Evolutionary conservation across 768 basidiomycete species (phyloP).

Genomic region (Vararia minispora): DNA sequence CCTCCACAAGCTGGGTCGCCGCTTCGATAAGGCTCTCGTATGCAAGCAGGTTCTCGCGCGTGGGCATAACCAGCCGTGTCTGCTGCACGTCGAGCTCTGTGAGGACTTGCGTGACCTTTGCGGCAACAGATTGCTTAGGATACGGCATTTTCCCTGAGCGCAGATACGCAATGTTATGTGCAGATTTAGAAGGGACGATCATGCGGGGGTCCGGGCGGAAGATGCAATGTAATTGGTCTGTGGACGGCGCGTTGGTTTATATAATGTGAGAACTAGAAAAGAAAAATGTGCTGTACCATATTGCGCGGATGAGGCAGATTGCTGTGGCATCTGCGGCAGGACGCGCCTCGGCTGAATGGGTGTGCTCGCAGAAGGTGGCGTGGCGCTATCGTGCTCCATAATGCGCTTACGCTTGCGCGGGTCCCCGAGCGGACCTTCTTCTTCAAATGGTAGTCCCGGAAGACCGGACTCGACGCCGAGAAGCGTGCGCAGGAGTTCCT

Average conservation of each 20-base stretch:
- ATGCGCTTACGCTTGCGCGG: slow-evolving; percentile 49
- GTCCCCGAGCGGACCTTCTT: slow-evolving; percentile 43
- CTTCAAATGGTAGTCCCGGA: slow-evolving; percentile 54
- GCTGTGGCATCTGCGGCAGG: no score
- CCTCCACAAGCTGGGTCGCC: slow-evolving; percentile 68
- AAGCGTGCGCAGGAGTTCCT: slow-evolving; percentile 74
- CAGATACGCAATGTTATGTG: slow-evolving; percentile 70
- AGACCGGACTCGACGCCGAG: slow-evolving; percentile 84
- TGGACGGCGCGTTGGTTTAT: slow-evolving; percentile 11
- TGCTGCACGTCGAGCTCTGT: slow-evolving; percentile 65
- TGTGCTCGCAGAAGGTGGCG: slow-evolving; percentile 29
- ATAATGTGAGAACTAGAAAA: not conserved
- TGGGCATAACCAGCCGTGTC: slow-evolving; percentile 87
- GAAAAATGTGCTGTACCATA: slow-evolving; percentile 34
- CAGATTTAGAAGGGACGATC: slow-evolving; percentile 53
- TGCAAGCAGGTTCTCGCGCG: slow-evolving; percentile 63
- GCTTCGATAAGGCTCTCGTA: slow-evolving; percentile 68
- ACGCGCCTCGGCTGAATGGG: slow-evolving; percentile 6
- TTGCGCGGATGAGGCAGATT: slow-evolving; percentile 43
- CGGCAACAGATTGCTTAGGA: slow-evolving; percentile 63
- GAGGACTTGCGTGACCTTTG: slow-evolving; percentile 69
- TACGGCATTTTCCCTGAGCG: slow-evolving; percentile 80
- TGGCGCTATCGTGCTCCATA: slow-evolving; percentile 33
- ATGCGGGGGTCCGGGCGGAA: slow-evolving; percentile 49
- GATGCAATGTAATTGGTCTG: slow-evolving; percentile 68